These are phyloP conservation scores for Termitomyces sp. DNA, from an alignment of 768 basidiomycete species.

Conservation along the genomic window DNA sequence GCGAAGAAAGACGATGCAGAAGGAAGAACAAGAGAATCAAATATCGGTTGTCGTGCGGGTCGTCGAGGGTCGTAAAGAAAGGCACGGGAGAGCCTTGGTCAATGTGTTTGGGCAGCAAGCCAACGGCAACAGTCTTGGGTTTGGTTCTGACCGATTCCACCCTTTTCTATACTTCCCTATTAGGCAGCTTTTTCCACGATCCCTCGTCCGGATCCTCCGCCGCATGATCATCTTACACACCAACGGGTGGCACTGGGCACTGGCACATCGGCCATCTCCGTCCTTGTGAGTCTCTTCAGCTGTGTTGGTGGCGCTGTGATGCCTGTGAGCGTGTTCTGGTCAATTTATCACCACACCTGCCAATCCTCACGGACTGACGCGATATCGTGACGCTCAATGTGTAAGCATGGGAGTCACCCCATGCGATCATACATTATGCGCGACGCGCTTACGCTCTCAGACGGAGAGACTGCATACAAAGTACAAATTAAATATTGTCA, in stretches of 20 bases:
- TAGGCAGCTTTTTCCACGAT: constrained; percentile 16
- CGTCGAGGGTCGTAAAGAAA: constrained; percentile 53
- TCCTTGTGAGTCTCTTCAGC: neutral
- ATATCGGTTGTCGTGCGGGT: constrained; percentile 51
- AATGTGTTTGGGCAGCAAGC: constrained; percentile 25
- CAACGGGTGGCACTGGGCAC: neutral
- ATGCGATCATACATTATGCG: too few species aligned
- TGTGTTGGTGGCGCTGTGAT: neutral
- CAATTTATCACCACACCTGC: too few species aligned
- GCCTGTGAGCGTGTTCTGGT: neutral
- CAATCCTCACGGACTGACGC: too few species aligned
- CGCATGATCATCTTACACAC: constrained; percentile 1
- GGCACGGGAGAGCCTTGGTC: constrained; percentile 25
- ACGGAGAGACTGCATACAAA: too few species aligned
- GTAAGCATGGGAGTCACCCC: too few species aligned
- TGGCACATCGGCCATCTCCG: constrained; percentile 1
- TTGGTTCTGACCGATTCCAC: constrained; percentile 26
- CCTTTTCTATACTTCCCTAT: constrained; percentile 27
- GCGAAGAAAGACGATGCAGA: constrained; percentile 25
- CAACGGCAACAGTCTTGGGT: constrained; percentile 29
- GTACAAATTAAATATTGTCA: neutral
- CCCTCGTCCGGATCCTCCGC: constrained; percentile 5
- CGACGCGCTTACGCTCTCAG: neutral
- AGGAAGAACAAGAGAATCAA: constrained; percentile 35
- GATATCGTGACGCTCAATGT: too few species aligned